phyloP scores from a whole-genome alignment of 306 rosid genomes.

The Phaseolus lunatus region DNA sequence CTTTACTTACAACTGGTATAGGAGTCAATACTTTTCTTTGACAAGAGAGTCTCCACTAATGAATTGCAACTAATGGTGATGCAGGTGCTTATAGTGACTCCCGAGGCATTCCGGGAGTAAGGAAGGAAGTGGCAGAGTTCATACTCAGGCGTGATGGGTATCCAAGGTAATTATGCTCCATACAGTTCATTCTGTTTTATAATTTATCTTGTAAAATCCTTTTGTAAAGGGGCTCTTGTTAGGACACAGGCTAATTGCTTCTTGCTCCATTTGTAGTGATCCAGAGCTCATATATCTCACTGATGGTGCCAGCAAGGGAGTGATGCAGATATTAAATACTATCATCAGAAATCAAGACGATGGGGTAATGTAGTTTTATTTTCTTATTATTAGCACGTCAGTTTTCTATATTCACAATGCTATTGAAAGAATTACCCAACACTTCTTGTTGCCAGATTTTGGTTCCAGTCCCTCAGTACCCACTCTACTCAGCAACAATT shows the following conservation, averaged over 20 bases:
- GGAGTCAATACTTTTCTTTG: slow-evolving; percentile 24
- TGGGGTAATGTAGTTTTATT: slow-evolving; percentile 70
- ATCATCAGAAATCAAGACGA: slow-evolving; percentile 81
- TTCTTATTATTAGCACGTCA: background rate
- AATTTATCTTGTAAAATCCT: background rate
- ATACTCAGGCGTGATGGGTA: slow-evolving; percentile 93
- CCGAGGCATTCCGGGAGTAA: slow-evolving; percentile 88
- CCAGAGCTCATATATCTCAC: slow-evolving; percentile 96
- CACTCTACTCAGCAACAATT: slow-evolving; percentile 96
- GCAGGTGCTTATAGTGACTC: slow-evolving; percentile 99
- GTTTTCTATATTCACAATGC: slow-evolving; percentile 25
- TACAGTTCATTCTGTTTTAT: slow-evolving; percentile 1
- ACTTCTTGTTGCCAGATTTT: slow-evolving; percentile 65
- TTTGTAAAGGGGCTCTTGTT: slow-evolving; percentile 36
- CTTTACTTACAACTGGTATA: slow-evolving; percentile 13
- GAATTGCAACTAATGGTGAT: slow-evolving; percentile 32
- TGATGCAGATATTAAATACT: slow-evolving; percentile 93
- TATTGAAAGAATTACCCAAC: slow-evolving; percentile 35
- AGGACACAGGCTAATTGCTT: slow-evolving; percentile 41
- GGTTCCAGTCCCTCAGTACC: slow-evolving; percentile 99
- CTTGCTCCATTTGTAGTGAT: slow-evolving; percentile 66
- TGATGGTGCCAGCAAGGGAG: slow-evolving; percentile 99
- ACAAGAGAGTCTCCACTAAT: slow-evolving; percentile 39
- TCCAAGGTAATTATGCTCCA: slow-evolving; percentile 70
- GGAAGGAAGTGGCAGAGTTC: slow-evolving; percentile 97